Percentiles rank a stretch among this genome's conserved stretches.
Conservation (phyloP, 331 rosid genomes). For the Pyracantha coccinea region DNA sequence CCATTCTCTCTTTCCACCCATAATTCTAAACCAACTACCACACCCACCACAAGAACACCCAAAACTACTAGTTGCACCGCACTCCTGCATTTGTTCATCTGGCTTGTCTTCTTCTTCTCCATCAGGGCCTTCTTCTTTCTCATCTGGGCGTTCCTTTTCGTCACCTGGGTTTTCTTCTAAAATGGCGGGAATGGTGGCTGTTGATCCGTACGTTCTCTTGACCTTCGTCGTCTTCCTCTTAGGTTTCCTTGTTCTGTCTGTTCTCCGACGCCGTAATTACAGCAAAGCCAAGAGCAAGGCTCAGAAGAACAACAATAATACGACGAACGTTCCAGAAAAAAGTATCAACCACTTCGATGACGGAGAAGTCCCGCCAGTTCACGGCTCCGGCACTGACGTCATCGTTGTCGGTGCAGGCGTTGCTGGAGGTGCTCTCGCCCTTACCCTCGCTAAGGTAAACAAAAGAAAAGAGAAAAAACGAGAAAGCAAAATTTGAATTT, state of each 20-base stretch:
- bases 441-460: slow-evolving; percentile 38
- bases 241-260: slow-evolving; percentile 21
- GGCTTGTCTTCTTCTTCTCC: background rate
- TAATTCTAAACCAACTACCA: background rate
- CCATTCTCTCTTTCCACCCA: background rate
- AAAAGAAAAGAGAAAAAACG: too few species aligned
- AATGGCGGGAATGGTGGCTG: slow-evolving; percentile 1
- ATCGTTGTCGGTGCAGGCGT: slow-evolving; percentile 53
- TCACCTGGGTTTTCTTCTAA: background rate
- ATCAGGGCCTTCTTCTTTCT: background rate
- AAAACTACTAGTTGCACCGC: background rate
- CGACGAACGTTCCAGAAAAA: background rate
- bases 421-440: slow-evolving; percentile 48
- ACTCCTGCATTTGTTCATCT: slow-evolving; percentile 2
- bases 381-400: slow-evolving; percentile 21
- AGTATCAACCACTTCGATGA: background rate
- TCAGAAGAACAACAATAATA: background rate
- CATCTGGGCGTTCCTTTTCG: background rate
- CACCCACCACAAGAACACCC: background rate
- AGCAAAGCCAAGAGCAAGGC: background rate
- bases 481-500: too few species aligned
- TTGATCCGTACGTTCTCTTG: slow-evolving; percentile 24
- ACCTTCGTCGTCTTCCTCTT: slow-evolving; percentile 21
- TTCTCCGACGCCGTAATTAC: slow-evolving; percentile 14
- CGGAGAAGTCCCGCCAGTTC: background rate